Evolutionary conservation across 805 yeast genomes (phyloP).

Genomic region (Lipomyces oligophaga): DNA sequence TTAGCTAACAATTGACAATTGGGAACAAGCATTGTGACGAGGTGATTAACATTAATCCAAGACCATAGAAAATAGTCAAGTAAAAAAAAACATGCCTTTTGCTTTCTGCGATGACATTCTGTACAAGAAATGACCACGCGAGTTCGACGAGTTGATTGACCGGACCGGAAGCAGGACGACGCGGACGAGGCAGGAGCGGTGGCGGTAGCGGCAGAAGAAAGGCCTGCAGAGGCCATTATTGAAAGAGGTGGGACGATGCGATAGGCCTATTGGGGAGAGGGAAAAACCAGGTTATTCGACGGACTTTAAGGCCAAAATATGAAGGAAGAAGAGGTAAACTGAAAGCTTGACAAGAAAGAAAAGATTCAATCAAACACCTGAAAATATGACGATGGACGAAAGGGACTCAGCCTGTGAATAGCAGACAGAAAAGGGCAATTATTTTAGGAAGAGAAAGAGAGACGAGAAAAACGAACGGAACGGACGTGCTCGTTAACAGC

Average conservation of each 20-base stretch:
- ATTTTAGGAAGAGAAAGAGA: too few relatives aligned
- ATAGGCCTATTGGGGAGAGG: neutral
- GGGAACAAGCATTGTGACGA: neutral
- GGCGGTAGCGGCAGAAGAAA: neutral
- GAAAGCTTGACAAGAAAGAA: too few relatives aligned
- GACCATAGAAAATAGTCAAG: neutral
- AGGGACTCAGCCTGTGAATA: too few relatives aligned
- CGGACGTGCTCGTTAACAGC: too few relatives aligned
- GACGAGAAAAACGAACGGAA: too few relatives aligned
- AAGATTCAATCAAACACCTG: too few relatives aligned
- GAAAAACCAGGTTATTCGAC: too few relatives aligned
- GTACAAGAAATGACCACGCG: constrained; percentile 26
- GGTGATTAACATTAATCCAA: neutral
- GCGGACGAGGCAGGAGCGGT: constrained; percentile 8
- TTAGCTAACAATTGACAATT: neutral
- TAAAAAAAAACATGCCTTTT: constrained; percentile 9
- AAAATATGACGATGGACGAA: too few relatives aligned
- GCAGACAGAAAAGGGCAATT: too few relatives aligned
- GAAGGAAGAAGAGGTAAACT: neutral
- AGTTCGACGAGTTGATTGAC: constrained; percentile 12
- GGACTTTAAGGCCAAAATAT: too few relatives aligned
- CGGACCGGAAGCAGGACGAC: constrained; percentile 10
- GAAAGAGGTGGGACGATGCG: neutral
- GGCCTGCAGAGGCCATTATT: neutral
- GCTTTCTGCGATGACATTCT: constrained; percentile 28